phyloP scores from a whole-genome alignment of 208 protist species.

The Entamoeba histolytica region DNA sequence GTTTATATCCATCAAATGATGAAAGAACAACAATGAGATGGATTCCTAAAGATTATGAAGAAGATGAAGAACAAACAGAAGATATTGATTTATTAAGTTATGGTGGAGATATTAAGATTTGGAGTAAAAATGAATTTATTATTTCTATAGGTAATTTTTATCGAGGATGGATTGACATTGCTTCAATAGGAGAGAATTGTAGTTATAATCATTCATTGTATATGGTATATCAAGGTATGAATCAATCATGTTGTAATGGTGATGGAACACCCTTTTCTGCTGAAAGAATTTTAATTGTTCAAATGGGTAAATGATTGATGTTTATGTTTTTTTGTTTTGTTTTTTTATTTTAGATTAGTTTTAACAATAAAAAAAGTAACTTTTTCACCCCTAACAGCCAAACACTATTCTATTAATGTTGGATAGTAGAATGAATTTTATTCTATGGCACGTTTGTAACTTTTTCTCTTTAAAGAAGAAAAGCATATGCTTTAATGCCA shows the following conservation, averaged over 20 bases:
- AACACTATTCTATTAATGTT: too few relatives aligned
- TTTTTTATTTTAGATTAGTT: too few relatives aligned
- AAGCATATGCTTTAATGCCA: too few relatives aligned
- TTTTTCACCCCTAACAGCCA: too few relatives aligned
- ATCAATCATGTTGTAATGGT: not conserved
- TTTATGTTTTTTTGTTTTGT: too few relatives aligned
- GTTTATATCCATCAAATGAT: not conserved
- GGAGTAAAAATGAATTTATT: not conserved
- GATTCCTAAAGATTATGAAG: not conserved
- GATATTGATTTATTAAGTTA: not conserved
- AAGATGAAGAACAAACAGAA: not conserved
- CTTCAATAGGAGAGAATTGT: not conserved
- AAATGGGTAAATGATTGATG: too few relatives aligned
- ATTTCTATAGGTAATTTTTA: not conserved
- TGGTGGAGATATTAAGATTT: not conserved
- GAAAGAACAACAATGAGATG: not conserved
- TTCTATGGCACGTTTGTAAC: too few relatives aligned
- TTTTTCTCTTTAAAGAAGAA: too few relatives aligned
- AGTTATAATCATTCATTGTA: not conserved
- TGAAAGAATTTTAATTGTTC: too few relatives aligned
- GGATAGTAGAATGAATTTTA: too few relatives aligned
- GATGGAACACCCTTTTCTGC: too few relatives aligned
- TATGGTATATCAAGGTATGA: not conserved
- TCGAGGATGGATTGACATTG: not conserved
- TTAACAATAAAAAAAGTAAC: too few relatives aligned